Conservation (phyloP, 768 basidiomycete genomes). For the Pulveroboletus sp. region DNA sequence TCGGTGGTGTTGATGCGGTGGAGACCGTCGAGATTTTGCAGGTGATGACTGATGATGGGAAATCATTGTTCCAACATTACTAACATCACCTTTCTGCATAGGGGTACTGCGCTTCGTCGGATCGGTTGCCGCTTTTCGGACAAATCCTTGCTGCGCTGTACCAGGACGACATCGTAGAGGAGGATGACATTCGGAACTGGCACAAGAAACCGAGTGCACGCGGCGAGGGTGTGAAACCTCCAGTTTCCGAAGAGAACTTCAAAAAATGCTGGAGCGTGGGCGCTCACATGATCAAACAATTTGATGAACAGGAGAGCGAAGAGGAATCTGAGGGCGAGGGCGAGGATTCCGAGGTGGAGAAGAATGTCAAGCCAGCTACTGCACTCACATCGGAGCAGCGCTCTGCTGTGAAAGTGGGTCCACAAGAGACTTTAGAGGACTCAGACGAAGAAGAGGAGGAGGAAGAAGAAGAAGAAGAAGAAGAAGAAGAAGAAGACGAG, state of each 20-base stretch:
- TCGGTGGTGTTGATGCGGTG: slow-evolving; percentile 80
- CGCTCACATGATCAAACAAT: slow-evolving; percentile 74
- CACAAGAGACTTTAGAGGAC: background rate
- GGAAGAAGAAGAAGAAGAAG: slow-evolving; percentile 1
- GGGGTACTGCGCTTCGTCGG: slow-evolving; percentile 65
- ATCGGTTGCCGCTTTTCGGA: slow-evolving; percentile 72
- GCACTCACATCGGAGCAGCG: background rate
- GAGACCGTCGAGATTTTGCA: slow-evolving; percentile 80
- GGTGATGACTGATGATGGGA: slow-evolving; percentile 37
- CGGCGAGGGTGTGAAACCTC: slow-evolving; percentile 45
- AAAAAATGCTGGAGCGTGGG: slow-evolving; percentile 70
- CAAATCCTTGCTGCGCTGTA: slow-evolving; percentile 85
- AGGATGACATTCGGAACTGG: slow-evolving; percentile 90
- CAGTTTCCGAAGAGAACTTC: slow-evolving; percentile 49
- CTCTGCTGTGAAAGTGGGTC: background rate
- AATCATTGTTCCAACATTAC: background rate
- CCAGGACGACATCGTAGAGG: slow-evolving; percentile 88
- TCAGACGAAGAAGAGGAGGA: slow-evolving; percentile 8
- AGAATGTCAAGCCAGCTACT: slow-evolving; percentile 7
- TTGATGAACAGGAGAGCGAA: slow-evolving; percentile 72
- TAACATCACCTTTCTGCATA: slow-evolving; percentile 25
- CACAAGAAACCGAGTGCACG: slow-evolving; percentile 56
- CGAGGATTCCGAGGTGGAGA: slow-evolving; percentile 14
- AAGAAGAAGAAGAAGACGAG: background rate
- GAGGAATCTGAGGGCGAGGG: slow-evolving; percentile 34